Percentiles rank a stretch among this genome's conserved stretches.
Conservation (phyloP, 2,329 filamentous ascomycete species). For the Fusarium sp. region DNA sequence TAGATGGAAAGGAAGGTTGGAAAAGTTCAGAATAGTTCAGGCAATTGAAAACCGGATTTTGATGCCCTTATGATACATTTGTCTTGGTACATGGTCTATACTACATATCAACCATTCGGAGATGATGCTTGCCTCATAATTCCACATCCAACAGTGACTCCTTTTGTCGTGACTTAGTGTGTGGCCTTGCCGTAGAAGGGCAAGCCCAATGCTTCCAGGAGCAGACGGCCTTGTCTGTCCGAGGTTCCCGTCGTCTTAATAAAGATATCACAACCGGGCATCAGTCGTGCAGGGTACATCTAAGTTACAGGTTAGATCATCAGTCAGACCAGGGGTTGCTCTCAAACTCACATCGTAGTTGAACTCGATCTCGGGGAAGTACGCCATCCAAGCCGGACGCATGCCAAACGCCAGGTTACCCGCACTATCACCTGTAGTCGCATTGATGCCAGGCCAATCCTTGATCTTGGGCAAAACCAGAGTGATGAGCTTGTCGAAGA, state of each 20-base stretch:
- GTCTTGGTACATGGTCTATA: constrained; percentile 51
- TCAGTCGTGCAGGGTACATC: constrained; percentile 76
- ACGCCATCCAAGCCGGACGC: constrained; percentile 76
- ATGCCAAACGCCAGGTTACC: constrained; percentile 91
- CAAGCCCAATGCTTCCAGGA: constrained; percentile 62
- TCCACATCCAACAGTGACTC: constrained; percentile 10
- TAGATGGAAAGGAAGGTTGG: constrained; percentile 7
- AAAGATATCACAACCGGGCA: constrained; percentile 86
- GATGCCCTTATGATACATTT: constrained; percentile 48
- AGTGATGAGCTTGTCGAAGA: constrained; percentile 89
- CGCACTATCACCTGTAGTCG: constrained; percentile 80
- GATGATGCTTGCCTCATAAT: constrained; percentile 25
- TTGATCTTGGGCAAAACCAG: constrained; percentile 95
- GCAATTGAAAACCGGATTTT: constrained; percentile 29
- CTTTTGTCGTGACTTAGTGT: constrained; percentile 44
- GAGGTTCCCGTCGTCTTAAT: constrained; percentile 87
- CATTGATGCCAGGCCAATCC: constrained; percentile 83
- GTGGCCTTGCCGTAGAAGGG: constrained; percentile 84
- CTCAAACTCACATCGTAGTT: constrained; percentile 85
- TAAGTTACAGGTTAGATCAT: constrained; percentile 43
- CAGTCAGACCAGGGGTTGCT: background rate
- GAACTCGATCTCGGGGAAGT: constrained; percentile 94
- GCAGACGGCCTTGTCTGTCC: constrained; percentile 84
- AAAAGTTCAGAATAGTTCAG: constrained; percentile 31
- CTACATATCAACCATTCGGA: constrained; percentile 41